These are phyloP conservation scores for Sporothrix phasma DNA, from an alignment of 2,329 filamentous ascomycete genomes.

Conservation along the genomic window DNA sequence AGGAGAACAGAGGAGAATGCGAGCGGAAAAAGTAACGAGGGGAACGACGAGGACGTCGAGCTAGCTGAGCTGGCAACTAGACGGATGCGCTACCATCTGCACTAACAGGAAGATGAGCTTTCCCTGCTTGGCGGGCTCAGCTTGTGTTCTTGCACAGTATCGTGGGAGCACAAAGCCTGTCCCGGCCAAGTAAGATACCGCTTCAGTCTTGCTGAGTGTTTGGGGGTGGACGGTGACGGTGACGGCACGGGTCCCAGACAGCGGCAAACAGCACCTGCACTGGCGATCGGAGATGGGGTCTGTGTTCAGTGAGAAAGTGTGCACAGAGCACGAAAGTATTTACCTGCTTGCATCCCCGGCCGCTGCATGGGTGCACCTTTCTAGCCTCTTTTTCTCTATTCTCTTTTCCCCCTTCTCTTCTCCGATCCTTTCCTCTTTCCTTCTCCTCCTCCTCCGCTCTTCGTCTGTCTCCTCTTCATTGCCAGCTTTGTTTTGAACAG, in stretches of 20 bases:
- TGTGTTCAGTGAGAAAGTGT: too few relatives aligned
- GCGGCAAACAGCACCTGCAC: too few relatives aligned
- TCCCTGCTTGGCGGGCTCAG: background rate
- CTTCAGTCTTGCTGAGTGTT: too few relatives aligned
- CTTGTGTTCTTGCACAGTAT: background rate
- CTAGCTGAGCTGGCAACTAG: background rate
- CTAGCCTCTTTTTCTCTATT: background rate
- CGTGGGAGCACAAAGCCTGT: background rate
- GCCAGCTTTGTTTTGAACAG: background rate
- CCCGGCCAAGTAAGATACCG: background rate
- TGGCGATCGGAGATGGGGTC: too few relatives aligned
- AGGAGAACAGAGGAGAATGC: background rate
- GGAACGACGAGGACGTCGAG: background rate
- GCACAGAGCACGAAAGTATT: conserved; percentile 3
- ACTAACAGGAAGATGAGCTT: background rate
- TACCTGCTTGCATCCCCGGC: conserved; percentile 5
- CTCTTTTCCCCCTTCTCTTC: background rate
- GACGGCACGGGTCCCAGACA: background rate
- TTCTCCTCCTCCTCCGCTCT: background rate
- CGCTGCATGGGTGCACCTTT: background rate
- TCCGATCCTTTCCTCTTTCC: background rate
- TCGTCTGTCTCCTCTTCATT: background rate
- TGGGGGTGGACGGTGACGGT: background rate
- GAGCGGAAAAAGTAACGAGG: background rate
- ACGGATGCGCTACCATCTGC: conserved; percentile 5